phyloP scores from a whole-genome alignment of 108 stramenopile species.

The Phaeodactylum tricornutum region DNA sequence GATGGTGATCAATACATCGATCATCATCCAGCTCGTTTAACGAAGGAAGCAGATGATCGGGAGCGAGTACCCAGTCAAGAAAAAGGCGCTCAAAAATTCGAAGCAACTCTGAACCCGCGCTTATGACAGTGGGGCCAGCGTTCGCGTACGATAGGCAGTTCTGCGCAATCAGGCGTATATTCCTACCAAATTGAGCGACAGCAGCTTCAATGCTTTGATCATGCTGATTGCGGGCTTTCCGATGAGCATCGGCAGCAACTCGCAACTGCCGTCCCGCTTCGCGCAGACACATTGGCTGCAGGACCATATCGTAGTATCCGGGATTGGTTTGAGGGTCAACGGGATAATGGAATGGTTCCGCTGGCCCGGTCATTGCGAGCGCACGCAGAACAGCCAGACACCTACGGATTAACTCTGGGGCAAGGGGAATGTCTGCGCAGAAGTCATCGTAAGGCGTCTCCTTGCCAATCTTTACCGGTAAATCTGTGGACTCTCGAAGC shows the following conservation, averaged over 20 bases:
- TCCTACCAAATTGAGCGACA: constrained; percentile 60
- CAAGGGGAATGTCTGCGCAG: constrained; percentile 58
- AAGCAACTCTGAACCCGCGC: constrained; percentile 65
- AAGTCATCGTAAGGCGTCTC: constrained; percentile 64
- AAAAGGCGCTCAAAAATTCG: constrained; percentile 77
- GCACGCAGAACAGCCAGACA: constrained; percentile 77
- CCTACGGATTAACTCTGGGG: constrained; percentile 74
- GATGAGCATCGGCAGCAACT: constrained; percentile 21
- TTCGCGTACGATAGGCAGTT: constrained; percentile 57
- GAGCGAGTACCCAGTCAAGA: constrained; percentile 81
- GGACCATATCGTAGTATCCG: constrained; percentile 78
- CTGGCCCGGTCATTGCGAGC: constrained; percentile 42
- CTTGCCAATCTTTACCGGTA: constrained; percentile 25
- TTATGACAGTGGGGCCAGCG: constrained; percentile 58
- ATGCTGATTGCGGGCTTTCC: not conserved
- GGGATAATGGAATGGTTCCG: constrained; percentile 73
- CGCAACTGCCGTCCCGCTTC: constrained; percentile 56
- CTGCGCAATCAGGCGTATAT: constrained; percentile 56
- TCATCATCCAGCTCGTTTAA: constrained; percentile 75
- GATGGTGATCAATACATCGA: constrained; percentile 64
- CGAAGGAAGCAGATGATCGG: constrained; percentile 33
- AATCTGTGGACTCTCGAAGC: not conserved
- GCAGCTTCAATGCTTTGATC: constrained; percentile 36
- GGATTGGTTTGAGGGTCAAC: constrained; percentile 79
- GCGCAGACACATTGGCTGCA: constrained; percentile 63